Base-by-base conservation (phyloP, 2,329 filamentous ascomycete genomes). In the Talaromyces sp. region DNA sequence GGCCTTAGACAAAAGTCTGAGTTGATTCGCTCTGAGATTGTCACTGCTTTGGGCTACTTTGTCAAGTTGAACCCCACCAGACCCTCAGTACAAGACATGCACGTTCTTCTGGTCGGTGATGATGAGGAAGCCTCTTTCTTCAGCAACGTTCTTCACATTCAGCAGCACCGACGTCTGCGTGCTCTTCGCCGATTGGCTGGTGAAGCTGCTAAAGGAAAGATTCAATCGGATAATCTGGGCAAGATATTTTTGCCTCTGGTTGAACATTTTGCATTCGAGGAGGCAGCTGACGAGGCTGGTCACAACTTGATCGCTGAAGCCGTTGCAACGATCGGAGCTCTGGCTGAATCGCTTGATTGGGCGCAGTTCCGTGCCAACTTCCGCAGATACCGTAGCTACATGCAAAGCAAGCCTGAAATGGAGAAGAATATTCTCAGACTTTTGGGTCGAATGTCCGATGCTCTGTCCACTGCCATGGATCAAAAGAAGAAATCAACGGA, bases 231-330 rank as follows among this genome's bases (percentile, higher is more conserved):
- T 47, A 96, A 96, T 65, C 81, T 96, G 57, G 86, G 87, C 53
- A 87, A 93, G 16, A 89, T 97, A 66, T 90, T 97, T 67, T 84
- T 99, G 36, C 95, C 94, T 0, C 79, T 99, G 17, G 80, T 97
- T 9, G 94, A 99, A 68, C 92, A 97, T 68, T 97, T 97, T 67
- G 87, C 97, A 20, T 93, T 96, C 67, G 88, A 91, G 53, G 85
- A 88, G 54, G 84, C 83, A 4, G 89, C 91, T 43, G 91, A 96
- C 68, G 91, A 86, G 55, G 78, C 76, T 42, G 80, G 91, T 32
- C 89, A 95, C 62, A 93, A 91, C 45, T 80, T 97, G 48, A 87
- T 91, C 45, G 91, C 91, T 14, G 91, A 97, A 70, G 87, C 93
- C 4, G 88, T 91, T n/a, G 84, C 81, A 9, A 88, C 91, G 0